These are phyloP conservation scores for Yamadazyma buinensis DNA, from an alignment of 1,139 yeast species.

Conservation along the genomic window DNA sequence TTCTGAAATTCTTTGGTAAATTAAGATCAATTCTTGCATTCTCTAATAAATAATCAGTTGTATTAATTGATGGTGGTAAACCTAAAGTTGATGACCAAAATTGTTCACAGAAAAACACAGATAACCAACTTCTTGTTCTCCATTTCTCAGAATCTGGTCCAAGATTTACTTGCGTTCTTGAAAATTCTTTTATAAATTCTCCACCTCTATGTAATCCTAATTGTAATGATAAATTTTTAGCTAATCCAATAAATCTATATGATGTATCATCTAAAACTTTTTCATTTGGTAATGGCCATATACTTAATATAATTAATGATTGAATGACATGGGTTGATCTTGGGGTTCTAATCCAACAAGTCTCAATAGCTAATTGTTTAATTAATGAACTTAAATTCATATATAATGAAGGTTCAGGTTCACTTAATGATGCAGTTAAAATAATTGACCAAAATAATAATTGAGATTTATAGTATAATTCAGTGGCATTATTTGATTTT, in stretches of 20 bases:
- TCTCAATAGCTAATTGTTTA: slow-evolving; percentile 84
- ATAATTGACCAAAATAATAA: slow-evolving; percentile 88
- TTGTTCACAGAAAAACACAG: slow-evolving; percentile 83
- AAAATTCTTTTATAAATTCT: slow-evolving; percentile 84
- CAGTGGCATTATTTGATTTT: slow-evolving; percentile 67
- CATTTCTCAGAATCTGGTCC: slow-evolving; percentile 88
- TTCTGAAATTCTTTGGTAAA: slow-evolving; percentile 69
- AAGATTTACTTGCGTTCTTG: slow-evolving; percentile 82
- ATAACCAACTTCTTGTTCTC: slow-evolving; percentile 93
- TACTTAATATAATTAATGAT: slow-evolving; percentile 73
- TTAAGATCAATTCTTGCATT: slow-evolving; percentile 67
- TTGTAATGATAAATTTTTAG: slow-evolving; percentile 80
- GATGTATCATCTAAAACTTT: slow-evolving; percentile 91
- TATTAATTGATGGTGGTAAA: slow-evolving; percentile 74
- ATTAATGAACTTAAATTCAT: slow-evolving; percentile 72
- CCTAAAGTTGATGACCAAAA: slow-evolving; percentile 90
- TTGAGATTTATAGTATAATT: slow-evolving; percentile 78
- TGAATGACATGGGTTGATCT: slow-evolving; percentile 92
- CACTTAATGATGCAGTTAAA: slow-evolving; percentile 79
- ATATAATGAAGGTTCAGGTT: slow-evolving; percentile 82
- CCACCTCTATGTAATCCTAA: slow-evolving; percentile 89
- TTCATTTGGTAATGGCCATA: slow-evolving; percentile 93
- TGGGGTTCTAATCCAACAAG: slow-evolving; percentile 93
- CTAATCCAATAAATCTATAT: slow-evolving; percentile 82
- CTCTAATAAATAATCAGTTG: slow-evolving; percentile 80